A percentile compares a stretch with the other conserved stretches of the same genome.
These are phyloP conservation scores for Puccinia novopanici DNA, from an alignment of 1,284 basidiomycete genomes.

Conservation along the genomic window DNA sequence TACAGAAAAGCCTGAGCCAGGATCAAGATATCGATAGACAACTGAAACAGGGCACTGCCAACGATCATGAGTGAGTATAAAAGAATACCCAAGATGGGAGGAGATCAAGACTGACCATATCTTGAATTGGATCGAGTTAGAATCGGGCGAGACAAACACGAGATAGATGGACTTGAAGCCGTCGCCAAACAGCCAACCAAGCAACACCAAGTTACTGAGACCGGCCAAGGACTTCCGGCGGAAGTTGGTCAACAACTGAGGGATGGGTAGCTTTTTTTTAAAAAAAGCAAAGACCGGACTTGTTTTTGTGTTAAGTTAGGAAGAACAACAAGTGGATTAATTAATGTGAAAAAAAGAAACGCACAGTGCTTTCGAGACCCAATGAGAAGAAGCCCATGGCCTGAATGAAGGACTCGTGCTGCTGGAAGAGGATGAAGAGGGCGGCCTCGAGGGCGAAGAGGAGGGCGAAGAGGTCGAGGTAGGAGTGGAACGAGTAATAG, in stretches of 20 bases:
- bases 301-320: too few relatives aligned
- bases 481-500: constrained; percentile 53
- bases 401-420: constrained; percentile 54
- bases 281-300: too few relatives aligned
- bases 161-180: constrained; percentile 62
- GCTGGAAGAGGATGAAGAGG: constrained; percentile 56
- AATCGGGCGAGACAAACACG: constrained; percentile 58
- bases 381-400: constrained; percentile 63
- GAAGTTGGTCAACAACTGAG: constrained; percentile 63
- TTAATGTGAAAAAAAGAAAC: too few relatives aligned
- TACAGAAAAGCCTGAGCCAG: constrained; percentile 57
- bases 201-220: constrained; percentile 61
- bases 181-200: constrained; percentile 61
- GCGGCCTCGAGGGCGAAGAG: constrained; percentile 60
- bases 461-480: constrained; percentile 62
- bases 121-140: constrained; percentile 62
- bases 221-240: constrained; percentile 62
- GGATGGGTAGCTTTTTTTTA: constrained; percentile 61
- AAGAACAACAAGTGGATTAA: too few relatives aligned
- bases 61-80: neutral
- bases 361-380: constrained; percentile 62
- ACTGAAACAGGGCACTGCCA: constrained; percentile 56
- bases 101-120: constrained; percentile 57
- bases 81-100: neutral
- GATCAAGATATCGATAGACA: constrained; percentile 59